Evolutionary conservation across 164 flowering plant genomes (phyloP), one percentile per base, ranked within the genome.

Genomic region (Malania oleifera): DNA sequence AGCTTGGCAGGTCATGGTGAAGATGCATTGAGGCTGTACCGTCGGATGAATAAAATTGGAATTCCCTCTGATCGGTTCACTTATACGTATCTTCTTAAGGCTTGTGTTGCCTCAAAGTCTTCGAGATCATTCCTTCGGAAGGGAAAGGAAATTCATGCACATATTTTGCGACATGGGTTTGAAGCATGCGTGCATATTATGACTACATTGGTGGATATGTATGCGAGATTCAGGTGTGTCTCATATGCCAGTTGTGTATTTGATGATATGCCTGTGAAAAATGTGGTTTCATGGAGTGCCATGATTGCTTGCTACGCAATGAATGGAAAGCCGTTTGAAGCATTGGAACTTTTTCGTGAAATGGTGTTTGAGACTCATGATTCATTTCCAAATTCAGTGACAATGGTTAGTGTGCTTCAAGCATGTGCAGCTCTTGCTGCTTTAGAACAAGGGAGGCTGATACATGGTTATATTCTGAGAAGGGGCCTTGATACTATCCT

Each of bases 211-310:
- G 59, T 84, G 28, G 98, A 93, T 67, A 52, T 87, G 75, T 93
- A 93, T 66, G 87, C 95, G 0, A 84, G 75, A 55, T 84, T 68
- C 34, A 95, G 96, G 10, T 69, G 65, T 34, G 82, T 82, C 49
- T 44, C 35, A 3, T 67, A 79, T 68, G 96, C 96, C 0, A 51
- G 73, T n/a, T 29, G 37, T 17, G 83, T 90, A 51, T 90, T 93
- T 57, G 70, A 65, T 31, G 57, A 26, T 19, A 89, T 90, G 86
- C 72, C 82, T 6, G 74, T 41, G 54, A 86, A 67, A 60, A 87
- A 87, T 74, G 80, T 87, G 61, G 92, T 89, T 61, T 81, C 93
- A 11, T 93, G 98, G 96, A 93, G 89, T 59, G 95, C 96, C 0
- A 83, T 93, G 91, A 87, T 93, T 61, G 87, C 86, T 6, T 84